Conservation (phyloP, 176 grass and related monocot genomes). For the Musa acuminata region DNA sequence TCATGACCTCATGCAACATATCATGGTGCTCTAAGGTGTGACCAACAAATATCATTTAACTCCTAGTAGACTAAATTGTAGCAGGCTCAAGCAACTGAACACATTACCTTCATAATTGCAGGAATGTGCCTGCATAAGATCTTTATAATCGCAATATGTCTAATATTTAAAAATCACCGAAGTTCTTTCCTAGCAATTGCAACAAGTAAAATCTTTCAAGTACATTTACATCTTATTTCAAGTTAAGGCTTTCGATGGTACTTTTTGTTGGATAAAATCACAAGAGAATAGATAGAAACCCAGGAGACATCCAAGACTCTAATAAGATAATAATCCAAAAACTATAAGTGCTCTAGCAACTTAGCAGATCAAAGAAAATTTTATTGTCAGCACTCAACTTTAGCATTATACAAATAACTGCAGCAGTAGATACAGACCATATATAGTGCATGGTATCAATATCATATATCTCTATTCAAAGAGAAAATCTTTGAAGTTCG, state of each 20-base stretch:
- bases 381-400: too few relatives aligned
- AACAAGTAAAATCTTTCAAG: too few relatives aligned
- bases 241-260: too few relatives aligned
- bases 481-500: not conserved
- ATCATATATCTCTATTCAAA: not conserved
- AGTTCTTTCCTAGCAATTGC: too few relatives aligned
- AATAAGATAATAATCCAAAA: not conserved
- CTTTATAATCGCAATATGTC: not conserved
- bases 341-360: not conserved
- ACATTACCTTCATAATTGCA: not conserved
- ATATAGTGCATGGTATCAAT: not conserved
- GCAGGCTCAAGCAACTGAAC: not conserved
- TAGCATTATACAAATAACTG: not conserved
- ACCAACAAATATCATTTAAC: not conserved
- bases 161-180: not conserved
- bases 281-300: not conserved
- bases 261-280: too few relatives aligned
- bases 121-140: not conserved
- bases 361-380: not conserved
- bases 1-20: not conserved
- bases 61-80: not conserved
- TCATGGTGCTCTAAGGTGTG: not conserved
- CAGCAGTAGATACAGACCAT: not conserved
- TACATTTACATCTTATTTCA: too few relatives aligned
- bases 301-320: too few relatives aligned